Base-by-base conservation (phyloP, 169 alveolate genomes). In the Cryptosporidium felis region DNA sequence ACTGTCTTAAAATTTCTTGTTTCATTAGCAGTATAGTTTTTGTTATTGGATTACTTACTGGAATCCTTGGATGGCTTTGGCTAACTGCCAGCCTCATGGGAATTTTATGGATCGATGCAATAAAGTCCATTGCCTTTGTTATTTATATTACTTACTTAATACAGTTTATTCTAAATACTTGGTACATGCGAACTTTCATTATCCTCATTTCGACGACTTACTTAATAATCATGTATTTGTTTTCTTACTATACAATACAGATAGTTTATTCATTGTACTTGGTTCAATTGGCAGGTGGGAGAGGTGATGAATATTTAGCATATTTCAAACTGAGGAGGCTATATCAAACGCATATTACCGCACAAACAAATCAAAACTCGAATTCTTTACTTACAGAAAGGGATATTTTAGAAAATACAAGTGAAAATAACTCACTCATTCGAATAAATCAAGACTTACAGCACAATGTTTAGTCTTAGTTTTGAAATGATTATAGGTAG, bases 201-300 rank as follows among this genome's bases (percentile, higher is more conserved):
- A 74, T 40, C 30, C n/a, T 23, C 21, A 34, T 74, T 74, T 74
- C 49, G 34, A 51, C 26, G 21, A 6, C 56, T 8, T 18, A 53
- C 16, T 42, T 74, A 8, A 2, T 74, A n/a, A 40, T 16, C 21
- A 63, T 41, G n/a, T 74, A 32, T 16, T 30, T 41, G 1, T 74
- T 49, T 18, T 74, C 8, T 40, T 74, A 74, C 8, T 74, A 74
- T 38, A 38, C 67, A 3, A 74, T 74, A 36, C 85, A 74, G 32
- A 45, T 74, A 21, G 67, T 56, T 38, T 74, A 74, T 74, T 74
- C 85, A 3, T 36, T 74, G 44, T 74, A 74, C 32, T 56, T 74
- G 53, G 85, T 74, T 38, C 85, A 51, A 74, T 42, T 74, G 18
- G 85, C 85, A 74, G 85, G 85, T n/a, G 85, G 85, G 9, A 74